Evolutionary conservation across 176 grass and related monocot genomes (phyloP).

Genomic region (Tillandsia fasciculata): DNA sequence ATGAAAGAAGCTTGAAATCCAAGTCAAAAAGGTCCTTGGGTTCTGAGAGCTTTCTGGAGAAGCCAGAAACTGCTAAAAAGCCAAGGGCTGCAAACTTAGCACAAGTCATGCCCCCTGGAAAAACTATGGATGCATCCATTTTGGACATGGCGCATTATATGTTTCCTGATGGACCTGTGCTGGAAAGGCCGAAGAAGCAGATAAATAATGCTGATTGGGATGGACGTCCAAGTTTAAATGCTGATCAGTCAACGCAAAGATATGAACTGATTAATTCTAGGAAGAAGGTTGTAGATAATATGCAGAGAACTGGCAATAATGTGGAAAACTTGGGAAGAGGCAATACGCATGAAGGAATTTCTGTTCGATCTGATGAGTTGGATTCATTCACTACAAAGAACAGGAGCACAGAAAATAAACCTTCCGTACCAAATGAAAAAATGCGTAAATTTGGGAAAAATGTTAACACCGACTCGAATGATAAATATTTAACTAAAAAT

Average conservation of each 20-base stretch:
- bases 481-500: slow-evolving; percentile 32
- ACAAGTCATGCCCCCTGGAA: slow-evolving; percentile 21
- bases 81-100: slow-evolving; percentile 35
- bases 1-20: slow-evolving; percentile 30
- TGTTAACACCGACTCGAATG: slow-evolving; percentile 29
- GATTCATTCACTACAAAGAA: slow-evolving; percentile 41
- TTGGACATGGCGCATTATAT: slow-evolving; percentile 29
- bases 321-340: slow-evolving; percentile 35
- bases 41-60: slow-evolving; percentile 32
- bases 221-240: slow-evolving; percentile 23
- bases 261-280: slow-evolving; percentile 35
- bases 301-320: slow-evolving; percentile 36
- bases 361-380: slow-evolving; percentile 30
- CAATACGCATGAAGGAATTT: slow-evolving; percentile 27
- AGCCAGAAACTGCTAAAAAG: slow-evolving; percentile 47
- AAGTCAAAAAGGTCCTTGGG: slow-evolving; percentile 48
- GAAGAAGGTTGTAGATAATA: slow-evolving; percentile 35
- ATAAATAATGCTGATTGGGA: slow-evolving; percentile 32
- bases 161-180: slow-evolving; percentile 33
- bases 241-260: slow-evolving; percentile 34
- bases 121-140: slow-evolving; percentile 26
- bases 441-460: slow-evolving; percentile 36
- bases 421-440: slow-evolving; percentile 39
- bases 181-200: slow-evolving; percentile 37
- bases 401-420: slow-evolving; percentile 19